These are phyloP conservation scores for Solanum pimpinellifolium DNA, from an alignment of 257 asterid genomes.

Conservation along the genomic window DNA sequence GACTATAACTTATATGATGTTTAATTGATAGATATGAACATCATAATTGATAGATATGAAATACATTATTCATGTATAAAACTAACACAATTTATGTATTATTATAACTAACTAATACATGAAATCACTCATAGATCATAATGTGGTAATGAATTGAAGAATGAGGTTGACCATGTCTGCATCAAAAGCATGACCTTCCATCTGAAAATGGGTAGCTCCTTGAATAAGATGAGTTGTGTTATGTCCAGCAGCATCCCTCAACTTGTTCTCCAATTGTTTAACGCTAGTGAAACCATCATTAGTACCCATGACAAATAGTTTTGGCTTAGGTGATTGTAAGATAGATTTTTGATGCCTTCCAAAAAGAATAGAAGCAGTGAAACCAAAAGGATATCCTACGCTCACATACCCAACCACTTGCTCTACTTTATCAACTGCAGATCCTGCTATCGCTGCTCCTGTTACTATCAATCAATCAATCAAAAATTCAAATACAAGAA, in stretches of 20 bases:
- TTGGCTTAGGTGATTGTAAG: constrained; percentile 59
- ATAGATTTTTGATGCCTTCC: constrained; percentile 70
- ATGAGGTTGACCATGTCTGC: constrained; percentile 54
- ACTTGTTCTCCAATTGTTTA: constrained; percentile 63
- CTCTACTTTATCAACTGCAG: constrained; percentile 58
- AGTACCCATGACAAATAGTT: constrained; percentile 82
- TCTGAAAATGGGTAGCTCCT: constrained; percentile 72
- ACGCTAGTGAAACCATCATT: constrained; percentile 81
- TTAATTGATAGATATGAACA: too few species aligned
- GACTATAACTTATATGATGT: background rate
- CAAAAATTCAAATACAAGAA: background rate
- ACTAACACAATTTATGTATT: background rate
- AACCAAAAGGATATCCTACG: constrained; percentile 76
- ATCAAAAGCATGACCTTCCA: constrained; percentile 80
- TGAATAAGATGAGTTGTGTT: constrained; percentile 43
- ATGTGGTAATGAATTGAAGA: constrained; percentile 26
- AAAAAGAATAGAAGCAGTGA: constrained; percentile 60
- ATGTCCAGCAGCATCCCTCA: constrained; percentile 53
- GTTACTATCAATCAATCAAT: background rate
- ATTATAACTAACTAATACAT: too few species aligned
- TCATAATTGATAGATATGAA: background rate
- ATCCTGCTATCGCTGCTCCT: constrained; percentile 83
- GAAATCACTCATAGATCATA: constrained; percentile 3
- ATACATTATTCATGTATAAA: background rate
- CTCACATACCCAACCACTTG: constrained; percentile 59